phyloP scores from a whole-genome alignment of 208 protist genomes.

The Leishmania amazonensis region DNA sequence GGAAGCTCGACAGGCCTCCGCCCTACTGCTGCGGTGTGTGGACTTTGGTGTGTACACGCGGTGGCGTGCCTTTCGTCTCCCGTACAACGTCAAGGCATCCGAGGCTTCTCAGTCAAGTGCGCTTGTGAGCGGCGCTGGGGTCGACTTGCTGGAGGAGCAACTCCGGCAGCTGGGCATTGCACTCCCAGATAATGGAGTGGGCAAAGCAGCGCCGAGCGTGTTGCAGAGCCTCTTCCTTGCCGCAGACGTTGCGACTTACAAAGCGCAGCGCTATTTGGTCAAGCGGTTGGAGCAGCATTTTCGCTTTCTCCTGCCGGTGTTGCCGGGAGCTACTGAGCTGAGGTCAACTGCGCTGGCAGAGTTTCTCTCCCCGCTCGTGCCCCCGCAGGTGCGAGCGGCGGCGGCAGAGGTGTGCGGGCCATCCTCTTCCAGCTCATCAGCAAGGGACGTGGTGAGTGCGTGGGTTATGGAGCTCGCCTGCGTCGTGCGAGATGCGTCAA shows the following conservation, averaged over 20 bases:
- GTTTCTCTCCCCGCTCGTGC: constrained; percentile 35
- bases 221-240: constrained; percentile 27
- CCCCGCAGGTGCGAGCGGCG: constrained; percentile 18
- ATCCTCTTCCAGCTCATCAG: neutral
- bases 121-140: constrained; percentile 46
- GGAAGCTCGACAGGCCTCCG: neutral
- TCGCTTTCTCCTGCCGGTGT: constrained; percentile 68
- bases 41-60: constrained; percentile 89
- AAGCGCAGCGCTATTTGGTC: constrained; percentile 42
- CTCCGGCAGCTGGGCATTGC: constrained; percentile 27
- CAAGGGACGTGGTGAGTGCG: constrained; percentile 16
- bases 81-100: constrained; percentile 81
- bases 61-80: constrained; percentile 85
- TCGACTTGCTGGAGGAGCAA: constrained; percentile 51
- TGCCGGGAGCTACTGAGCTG: constrained; percentile 55
- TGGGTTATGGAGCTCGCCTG: constrained; percentile 47
- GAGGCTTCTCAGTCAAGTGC: constrained; percentile 12
- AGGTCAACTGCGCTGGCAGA: constrained; percentile 28
- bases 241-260: constrained; percentile 16
- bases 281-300: constrained; percentile 46
- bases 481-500: constrained; percentile 39
- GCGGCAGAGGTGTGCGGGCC: neutral
- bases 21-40: constrained; percentile 48
- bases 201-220: constrained; percentile 25
- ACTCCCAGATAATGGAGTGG: constrained; percentile 37